Evolutionary conservation across 345 rosid species (phyloP), one percentile per base, ranked within the genome.

Genomic region (Viola odorata): DNA sequence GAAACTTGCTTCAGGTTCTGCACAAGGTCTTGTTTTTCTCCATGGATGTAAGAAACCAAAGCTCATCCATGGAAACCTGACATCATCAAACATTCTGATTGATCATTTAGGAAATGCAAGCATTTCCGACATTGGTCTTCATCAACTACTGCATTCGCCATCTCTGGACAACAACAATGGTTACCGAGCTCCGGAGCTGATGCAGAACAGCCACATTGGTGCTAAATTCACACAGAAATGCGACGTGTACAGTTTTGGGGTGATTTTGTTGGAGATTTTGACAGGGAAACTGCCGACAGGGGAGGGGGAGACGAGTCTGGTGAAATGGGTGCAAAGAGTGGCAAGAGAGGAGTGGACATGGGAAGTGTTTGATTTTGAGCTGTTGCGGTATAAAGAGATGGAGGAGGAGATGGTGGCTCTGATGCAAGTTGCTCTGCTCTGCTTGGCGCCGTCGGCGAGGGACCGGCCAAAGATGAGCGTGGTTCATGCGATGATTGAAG

Each of bases 341-440:
- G 57, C 59, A 15, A 52, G 65, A 36, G 70, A 72, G 8, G 73
- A 72, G 50, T 67, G 63, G 73, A 37, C 59, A 1, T 63, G 73
- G 71, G 80, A 77, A 57, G 78, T 80, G 55, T 77, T 80, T 40
- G 80, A 80, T 69, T 74, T 77, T 44, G 84, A 75, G 65, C 36
- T 77, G 61, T 13, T 59, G 13, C 58, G 71, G 57, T 51, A 60
- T 42, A 74, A 69, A 48, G 78, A 63, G 16, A 72, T 45, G 77
- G 74, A 77, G 69, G 73, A 59, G 32, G 77, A 72, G 51, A 80
- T 80, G 79, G 63, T 57, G 49, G 72, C 66, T 55, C 71, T 77
- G 1, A 64, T 77, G 77, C 73, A 77, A 41, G 71, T 77, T 41
- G 81, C 84, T 47, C 60, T 74, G 63, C 71, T 71, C 32, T 80